Evolutionary conservation across 768 basidiomycete species (phyloP).

Genomic region (Neoboletus magnificus): DNA sequence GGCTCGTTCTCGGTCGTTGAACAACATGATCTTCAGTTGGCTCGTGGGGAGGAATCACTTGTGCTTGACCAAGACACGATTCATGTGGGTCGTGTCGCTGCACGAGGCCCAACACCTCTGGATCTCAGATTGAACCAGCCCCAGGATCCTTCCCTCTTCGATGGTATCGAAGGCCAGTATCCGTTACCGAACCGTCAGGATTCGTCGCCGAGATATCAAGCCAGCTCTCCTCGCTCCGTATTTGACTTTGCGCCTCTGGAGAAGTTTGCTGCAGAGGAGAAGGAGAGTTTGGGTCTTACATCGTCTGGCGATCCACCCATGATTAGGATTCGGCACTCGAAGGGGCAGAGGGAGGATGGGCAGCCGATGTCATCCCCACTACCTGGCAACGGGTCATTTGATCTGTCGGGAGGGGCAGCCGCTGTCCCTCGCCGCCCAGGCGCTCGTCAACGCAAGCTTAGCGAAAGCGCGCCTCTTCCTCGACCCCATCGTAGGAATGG

Average conservation of each 20-base stretch:
- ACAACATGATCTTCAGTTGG: constrained; percentile 44
- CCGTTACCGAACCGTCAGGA: constrained; percentile 28
- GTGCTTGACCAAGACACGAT: constrained; percentile 8
- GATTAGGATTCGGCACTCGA: constrained; percentile 13
- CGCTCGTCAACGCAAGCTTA: constrained; percentile 80
- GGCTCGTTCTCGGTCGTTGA: constrained; percentile 47
- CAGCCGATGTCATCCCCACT: constrained; percentile 2
- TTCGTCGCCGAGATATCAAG: constrained; percentile 60
- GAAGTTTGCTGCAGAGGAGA: constrained; percentile 69
- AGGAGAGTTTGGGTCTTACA: constrained; percentile 56
- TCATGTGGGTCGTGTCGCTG: constrained; percentile 4
- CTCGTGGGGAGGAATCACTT: constrained; percentile 31
- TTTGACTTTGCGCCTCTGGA: constrained; percentile 82
- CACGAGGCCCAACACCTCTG: constrained; percentile 12
- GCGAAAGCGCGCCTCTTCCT: constrained; percentile 72
- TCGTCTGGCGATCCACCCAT: constrained; percentile 35
- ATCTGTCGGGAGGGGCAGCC: constrained; percentile 10
- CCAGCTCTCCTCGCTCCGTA: constrained; percentile 48
- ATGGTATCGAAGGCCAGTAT: constrained; percentile 16
- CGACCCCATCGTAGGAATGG: constrained; percentile 55
- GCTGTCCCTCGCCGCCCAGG: constrained; percentile 19
- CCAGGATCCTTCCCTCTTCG: constrained; percentile 51
- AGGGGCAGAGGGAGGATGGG: constrained; percentile 7
- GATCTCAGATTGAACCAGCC: constrained; percentile 40
- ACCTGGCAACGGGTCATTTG: constrained; percentile 1